These are phyloP conservation scores for Ustilago loliicola DNA, from an alignment of 1,284 basidiomycete species.

Conservation along the genomic window DNA sequence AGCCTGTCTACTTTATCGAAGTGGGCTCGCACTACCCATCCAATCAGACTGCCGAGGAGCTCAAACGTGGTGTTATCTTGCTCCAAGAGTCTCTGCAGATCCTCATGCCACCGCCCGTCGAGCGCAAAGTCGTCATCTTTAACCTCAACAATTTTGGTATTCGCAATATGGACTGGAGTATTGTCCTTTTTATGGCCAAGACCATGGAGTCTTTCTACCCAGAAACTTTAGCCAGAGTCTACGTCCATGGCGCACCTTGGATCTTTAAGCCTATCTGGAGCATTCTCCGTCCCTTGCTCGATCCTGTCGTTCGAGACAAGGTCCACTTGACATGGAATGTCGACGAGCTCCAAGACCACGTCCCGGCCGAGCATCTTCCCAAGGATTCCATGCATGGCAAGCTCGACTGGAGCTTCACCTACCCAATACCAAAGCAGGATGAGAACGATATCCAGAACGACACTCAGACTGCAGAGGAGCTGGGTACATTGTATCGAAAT, in stretches of 20 bases:
- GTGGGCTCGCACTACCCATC: slow-evolving; percentile 63
- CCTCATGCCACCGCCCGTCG: slow-evolving; percentile 65
- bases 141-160: slow-evolving; percentile 67
- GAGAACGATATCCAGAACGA: slow-evolving; percentile 62
- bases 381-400: slow-evolving; percentile 54
- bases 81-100: slow-evolving; percentile 56
- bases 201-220: slow-evolving; percentile 66
- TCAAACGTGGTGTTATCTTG: slow-evolving; percentile 61
- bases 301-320: slow-evolving; percentile 67
- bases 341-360: slow-evolving; percentile 58
- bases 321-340: slow-evolving; percentile 59
- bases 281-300: slow-evolving; percentile 61
- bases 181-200: slow-evolving; percentile 68
- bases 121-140: slow-evolving; percentile 65
- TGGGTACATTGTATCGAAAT: slow-evolving; percentile 37
- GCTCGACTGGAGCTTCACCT: slow-evolving; percentile 58
- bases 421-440: slow-evolving; percentile 45
- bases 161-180: slow-evolving; percentile 66
- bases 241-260: slow-evolving; percentile 66
- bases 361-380: slow-evolving; percentile 56
- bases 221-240: slow-evolving; percentile 62
- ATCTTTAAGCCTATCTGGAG: slow-evolving; percentile 68
- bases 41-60: slow-evolving; percentile 64
- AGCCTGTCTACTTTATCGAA: slow-evolving; percentile 66
- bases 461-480: slow-evolving; percentile 25